Percentiles rank a stretch among this genome's conserved stretches.
Evolutionary conservation across 495 filamentous ascomycete species (phyloP).

Genomic region (Neurospora sp.): DNA sequence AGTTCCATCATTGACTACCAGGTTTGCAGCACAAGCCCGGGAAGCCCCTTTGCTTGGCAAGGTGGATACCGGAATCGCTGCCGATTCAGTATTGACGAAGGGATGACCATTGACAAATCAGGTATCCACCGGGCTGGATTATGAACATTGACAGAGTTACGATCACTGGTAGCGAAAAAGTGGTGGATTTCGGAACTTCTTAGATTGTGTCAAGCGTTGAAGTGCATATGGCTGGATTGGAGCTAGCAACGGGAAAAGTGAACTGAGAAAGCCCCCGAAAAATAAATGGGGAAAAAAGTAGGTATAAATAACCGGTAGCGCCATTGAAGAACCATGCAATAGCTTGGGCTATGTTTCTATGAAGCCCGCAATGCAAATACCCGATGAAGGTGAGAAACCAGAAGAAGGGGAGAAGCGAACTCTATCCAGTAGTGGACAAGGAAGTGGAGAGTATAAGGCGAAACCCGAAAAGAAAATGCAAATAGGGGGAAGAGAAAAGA

Average conservation of each 20-base stretch:
- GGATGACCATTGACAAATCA: not conserved
- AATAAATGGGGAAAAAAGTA: not conserved
- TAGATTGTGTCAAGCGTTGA: not conserved
- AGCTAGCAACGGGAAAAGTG: not conserved
- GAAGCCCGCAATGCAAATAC: not conserved
- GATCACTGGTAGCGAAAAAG: not conserved
- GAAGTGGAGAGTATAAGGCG: not conserved
- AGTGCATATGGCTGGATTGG: not conserved
- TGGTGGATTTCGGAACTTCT: not conserved
- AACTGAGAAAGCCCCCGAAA: not conserved
- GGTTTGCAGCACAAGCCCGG: not conserved
- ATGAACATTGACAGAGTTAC: not conserved
- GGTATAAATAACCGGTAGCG: not conserved
- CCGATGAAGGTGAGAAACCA: not conserved
- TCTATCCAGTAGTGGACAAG: not conserved
- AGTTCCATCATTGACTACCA: not conserved
- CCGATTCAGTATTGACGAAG: too few relatives aligned
- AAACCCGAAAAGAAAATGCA: not conserved
- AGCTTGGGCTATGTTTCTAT: not conserved
- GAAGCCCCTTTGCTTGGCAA: not conserved
- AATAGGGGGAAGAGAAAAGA: not conserved
- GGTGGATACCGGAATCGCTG: not conserved
- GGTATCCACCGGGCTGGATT: not conserved
- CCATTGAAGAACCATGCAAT: not conserved
- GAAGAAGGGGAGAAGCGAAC: not conserved